Conservation (phyloP, 2,329 filamentous ascomycete genomes). For the Phialocephala sp. region DNA sequence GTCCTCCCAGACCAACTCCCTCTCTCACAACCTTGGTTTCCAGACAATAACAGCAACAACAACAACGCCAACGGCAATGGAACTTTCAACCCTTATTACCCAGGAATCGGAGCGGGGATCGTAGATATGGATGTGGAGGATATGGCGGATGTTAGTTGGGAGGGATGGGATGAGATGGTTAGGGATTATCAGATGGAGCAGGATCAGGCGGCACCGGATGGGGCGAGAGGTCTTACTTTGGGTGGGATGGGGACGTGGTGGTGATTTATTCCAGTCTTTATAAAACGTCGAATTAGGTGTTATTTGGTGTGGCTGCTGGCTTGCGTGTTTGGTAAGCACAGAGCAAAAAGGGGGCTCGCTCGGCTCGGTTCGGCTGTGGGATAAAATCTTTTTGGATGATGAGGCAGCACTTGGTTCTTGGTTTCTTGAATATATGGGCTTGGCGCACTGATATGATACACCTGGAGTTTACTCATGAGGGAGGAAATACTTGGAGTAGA, state of each 20-base stretch:
- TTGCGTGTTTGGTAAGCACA: background rate
- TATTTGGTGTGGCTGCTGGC: background rate
- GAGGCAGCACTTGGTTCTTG: background rate
- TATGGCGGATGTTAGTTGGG: slow-evolving; percentile 40
- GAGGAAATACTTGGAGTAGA: background rate
- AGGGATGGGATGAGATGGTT: slow-evolving; percentile 45
- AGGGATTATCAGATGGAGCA: slow-evolving; percentile 41
- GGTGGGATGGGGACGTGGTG: slow-evolving; percentile 40
- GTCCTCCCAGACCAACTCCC: slow-evolving; percentile 26
- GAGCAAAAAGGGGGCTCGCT: background rate
- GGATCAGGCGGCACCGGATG: slow-evolving; percentile 26
- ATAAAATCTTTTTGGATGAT: background rate
- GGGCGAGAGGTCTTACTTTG: slow-evolving; percentile 31
- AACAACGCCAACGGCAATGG: background rate
- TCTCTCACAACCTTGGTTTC: slow-evolving; percentile 13
- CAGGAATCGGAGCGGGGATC: slow-evolving; percentile 21
- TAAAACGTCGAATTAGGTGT: no score
- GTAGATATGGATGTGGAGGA: slow-evolving; percentile 42
- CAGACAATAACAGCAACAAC: slow-evolving; percentile 16
- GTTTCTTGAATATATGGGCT: background rate
- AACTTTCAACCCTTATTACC: slow-evolving; percentile 1
- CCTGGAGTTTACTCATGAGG: background rate
- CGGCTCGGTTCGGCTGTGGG: background rate
- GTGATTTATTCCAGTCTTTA: slow-evolving; percentile 23
- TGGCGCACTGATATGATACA: background rate